A percentile compares a stretch with the other conserved stretches of the same genome.
These are phyloP conservation scores for Globisporangium viniferum DNA, from an alignment of 352 stramenopile species.

Conservation along the genomic window DNA sequence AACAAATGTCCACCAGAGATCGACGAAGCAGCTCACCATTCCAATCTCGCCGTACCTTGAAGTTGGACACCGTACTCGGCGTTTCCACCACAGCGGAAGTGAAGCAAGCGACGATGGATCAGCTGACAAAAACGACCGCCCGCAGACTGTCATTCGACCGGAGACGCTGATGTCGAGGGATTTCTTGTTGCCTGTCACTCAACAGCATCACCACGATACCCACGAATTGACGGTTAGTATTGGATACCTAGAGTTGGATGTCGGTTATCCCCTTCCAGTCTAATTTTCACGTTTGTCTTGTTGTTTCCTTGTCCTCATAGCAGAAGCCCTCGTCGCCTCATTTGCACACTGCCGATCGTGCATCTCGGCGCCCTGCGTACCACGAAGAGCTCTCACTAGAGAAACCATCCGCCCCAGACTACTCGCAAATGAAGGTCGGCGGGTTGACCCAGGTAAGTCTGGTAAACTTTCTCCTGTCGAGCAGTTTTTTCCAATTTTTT, in stretches of 20 bases:
- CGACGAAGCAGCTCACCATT: conserved; percentile 78
- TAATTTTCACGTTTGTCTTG: not conserved
- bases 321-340: conserved; percentile 26
- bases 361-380: conserved; percentile 25
- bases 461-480: conserved; percentile 1
- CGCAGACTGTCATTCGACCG: conserved; percentile 14
- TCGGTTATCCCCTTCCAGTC: not conserved
- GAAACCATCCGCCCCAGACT: conserved; percentile 21
- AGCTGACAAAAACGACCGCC: conserved; percentile 2
- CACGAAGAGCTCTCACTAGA: conserved; percentile 25
- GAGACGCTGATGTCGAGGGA: conserved; percentile 19
- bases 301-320: not conserved
- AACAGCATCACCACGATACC: not conserved
- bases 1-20: conserved; percentile 69
- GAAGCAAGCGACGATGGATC: conserved; percentile 15
- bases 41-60: conserved; percentile 65
- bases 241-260: not conserved
- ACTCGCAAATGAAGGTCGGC: conserved; percentile 25
- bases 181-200: conserved; percentile 10
- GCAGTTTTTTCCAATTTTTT: not conserved
- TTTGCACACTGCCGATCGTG: conserved; percentile 39
- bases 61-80: conserved; percentile 53
- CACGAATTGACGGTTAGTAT: conserved; percentile 11
- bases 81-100: conserved; percentile 20
- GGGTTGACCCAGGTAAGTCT: conserved; percentile 39